These are phyloP conservation scores for Vaccinium corymbosum DNA, from an alignment of 148 eudicot genomes.

Conservation along the genomic window DNA sequence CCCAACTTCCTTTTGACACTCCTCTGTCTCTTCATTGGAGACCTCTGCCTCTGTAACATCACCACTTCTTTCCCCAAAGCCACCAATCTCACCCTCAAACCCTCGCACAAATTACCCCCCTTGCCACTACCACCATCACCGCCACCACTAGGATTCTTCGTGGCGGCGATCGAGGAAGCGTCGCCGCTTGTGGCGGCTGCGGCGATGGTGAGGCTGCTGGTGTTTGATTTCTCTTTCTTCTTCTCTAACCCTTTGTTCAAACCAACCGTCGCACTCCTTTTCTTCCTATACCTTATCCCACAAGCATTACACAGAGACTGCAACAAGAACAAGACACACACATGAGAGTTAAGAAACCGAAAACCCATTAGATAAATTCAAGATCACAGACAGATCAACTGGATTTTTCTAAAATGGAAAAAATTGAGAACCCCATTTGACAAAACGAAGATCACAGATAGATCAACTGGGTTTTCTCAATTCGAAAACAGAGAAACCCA, in stretches of 20 bases:
- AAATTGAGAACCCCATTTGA: no score
- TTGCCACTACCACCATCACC: background rate
- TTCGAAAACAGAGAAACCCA: background rate
- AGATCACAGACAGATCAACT: no score
- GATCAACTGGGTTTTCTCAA: no score
- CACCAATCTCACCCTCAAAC: conserved; percentile 29
- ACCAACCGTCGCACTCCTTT: conserved; percentile 24
- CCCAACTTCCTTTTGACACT: conserved; percentile 28
- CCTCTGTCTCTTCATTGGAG: conserved; percentile 30
- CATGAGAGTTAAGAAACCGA: no score
- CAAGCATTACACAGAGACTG: conserved; percentile 81
- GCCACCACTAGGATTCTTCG: background rate
- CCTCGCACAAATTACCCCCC: conserved; percentile 15
- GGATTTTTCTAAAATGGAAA: no score
- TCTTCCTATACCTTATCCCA: conserved; percentile 59
- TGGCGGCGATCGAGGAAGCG: background rate
- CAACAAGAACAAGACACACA: background rate
- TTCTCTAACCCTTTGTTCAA: conserved; percentile 21
- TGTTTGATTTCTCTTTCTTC: background rate
- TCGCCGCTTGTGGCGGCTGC: background rate
- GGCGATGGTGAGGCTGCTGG: background rate
- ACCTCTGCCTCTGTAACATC: conserved; percentile 26
- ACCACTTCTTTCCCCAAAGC: conserved; percentile 22
- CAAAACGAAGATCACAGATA: no score
- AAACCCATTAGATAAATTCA: no score